phyloP scores from a whole-genome alignment of 306 rosid genomes.

The Vigna nakashimae region DNA sequence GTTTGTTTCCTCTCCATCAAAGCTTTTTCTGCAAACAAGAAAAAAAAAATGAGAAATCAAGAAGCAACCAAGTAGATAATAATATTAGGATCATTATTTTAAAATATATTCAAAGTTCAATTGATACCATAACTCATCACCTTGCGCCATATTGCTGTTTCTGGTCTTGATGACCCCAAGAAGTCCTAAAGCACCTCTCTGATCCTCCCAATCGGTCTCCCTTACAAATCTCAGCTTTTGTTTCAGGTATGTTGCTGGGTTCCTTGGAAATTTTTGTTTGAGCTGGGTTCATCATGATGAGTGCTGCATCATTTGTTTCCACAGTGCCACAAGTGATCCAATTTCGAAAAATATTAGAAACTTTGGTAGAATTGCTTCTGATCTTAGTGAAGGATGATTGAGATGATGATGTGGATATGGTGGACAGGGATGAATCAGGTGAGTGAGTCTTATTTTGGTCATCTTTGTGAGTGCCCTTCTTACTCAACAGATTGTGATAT shows the following conservation, averaged over 20 bases:
- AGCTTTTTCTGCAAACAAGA: constrained; percentile 57
- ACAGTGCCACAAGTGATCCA: constrained; percentile 63
- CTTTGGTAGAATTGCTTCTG: constrained; percentile 60
- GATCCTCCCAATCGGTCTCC: constrained; percentile 61
- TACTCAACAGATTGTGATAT: constrained; percentile 47
- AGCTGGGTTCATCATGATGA: constrained; percentile 42
- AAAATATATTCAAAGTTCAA: background rate
- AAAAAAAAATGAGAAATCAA: background rate
- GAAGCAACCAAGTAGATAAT: constrained; percentile 9
- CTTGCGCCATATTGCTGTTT: constrained; percentile 46
- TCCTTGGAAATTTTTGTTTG: constrained; percentile 32
- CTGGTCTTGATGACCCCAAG: constrained; percentile 53
- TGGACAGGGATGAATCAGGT: constrained; percentile 48
- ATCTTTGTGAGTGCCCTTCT: constrained; percentile 43
- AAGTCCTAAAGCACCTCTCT: constrained; percentile 51
- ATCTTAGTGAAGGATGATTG: constrained; percentile 51
- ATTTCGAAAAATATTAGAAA: constrained; percentile 64
- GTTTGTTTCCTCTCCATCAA: constrained; percentile 54
- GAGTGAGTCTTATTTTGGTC: constrained; percentile 44
- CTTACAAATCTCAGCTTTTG: constrained; percentile 42
- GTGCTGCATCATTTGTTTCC: constrained; percentile 60
- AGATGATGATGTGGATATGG: constrained; percentile 46
- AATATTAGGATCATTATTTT: background rate
- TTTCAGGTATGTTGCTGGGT: background rate
- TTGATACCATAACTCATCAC: constrained; percentile 44